Evolutionary conservation across 2,329 filamentous ascomycete species (phyloP).

Genomic region (Colletotrichum cuscutae): DNA sequence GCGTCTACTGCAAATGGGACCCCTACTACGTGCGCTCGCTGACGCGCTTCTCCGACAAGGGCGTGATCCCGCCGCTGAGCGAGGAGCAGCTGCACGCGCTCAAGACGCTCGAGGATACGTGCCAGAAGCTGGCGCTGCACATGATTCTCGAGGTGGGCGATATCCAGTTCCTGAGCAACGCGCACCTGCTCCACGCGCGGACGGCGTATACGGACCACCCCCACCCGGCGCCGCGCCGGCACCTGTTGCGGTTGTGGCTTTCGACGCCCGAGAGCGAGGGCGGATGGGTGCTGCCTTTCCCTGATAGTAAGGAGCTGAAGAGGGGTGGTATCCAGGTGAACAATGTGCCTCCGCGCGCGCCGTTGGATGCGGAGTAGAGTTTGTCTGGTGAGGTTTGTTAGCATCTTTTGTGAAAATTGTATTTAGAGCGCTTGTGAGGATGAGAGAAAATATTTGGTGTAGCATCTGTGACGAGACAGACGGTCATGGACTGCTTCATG

Average conservation of each 20-base stretch:
- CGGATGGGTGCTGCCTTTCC: conserved; percentile 86
- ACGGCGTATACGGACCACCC: conserved; percentile 78
- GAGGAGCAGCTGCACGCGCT: conserved; percentile 75
- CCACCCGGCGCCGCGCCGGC: conserved; percentile 75
- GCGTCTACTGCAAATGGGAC: conserved; percentile 88
- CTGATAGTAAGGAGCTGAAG: conserved; percentile 85
- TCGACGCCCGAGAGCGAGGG: conserved; percentile 84
- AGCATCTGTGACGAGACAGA: no score
- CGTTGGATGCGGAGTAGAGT: conserved; percentile 79
- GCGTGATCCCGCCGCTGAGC: conserved; percentile 78
- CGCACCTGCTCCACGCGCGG: conserved; percentile 82
- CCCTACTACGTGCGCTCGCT: conserved; percentile 88
- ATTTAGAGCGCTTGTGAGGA: neutral
- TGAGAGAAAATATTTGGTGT: neutral
- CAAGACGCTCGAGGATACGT: conserved; percentile 79
- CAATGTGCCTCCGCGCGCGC: conserved; percentile 78
- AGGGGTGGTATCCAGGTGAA: conserved; percentile 90
- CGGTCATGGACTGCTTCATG: no score
- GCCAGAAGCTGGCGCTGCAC: conserved; percentile 76
- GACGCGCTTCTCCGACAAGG: conserved; percentile 76
- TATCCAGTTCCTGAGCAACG: conserved; percentile 83
- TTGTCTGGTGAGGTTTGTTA: neutral
- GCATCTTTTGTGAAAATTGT: neutral
- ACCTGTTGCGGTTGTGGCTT: conserved; percentile 87
- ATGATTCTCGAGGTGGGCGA: conserved; percentile 89